These are phyloP conservation scores for Plasmodium adleri DNA, from an alignment of 169 alveolate species.

Conservation along the genomic window DNA sequence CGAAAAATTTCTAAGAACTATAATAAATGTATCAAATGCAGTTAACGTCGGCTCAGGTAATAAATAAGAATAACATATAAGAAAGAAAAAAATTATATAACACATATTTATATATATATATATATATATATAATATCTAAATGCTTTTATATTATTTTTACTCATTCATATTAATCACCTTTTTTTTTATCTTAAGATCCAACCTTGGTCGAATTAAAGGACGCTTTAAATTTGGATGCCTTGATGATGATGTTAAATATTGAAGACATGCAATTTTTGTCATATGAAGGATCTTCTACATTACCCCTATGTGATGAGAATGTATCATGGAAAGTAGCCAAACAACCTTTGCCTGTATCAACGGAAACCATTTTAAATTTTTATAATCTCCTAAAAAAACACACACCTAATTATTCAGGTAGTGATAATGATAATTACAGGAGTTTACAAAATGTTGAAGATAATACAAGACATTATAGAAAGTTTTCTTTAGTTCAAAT, in stretches of 20 bases:
- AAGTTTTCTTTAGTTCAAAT: conserved; percentile 87
- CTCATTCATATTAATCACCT: background rate
- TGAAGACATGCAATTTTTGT: conserved; percentile 83
- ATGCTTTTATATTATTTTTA: too few relatives aligned
- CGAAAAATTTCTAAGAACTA: conserved; percentile 84
- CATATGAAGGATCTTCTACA: conserved; percentile 89
- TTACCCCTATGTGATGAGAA: conserved; percentile 88
- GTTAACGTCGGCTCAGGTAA: conserved; percentile 72
- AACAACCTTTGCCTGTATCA: conserved; percentile 88
- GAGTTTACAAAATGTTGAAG: conserved; percentile 84
- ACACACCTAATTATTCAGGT: conserved; percentile 70
- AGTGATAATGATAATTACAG: conserved; percentile 81
- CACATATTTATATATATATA: background rate
- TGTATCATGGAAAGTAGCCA: conserved; percentile 90
- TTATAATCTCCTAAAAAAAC: conserved; percentile 87
- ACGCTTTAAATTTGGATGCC: conserved; percentile 85
- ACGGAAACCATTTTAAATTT: conserved; percentile 88
- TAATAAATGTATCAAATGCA: conserved; percentile 78
- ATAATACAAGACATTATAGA: conserved; percentile 82
- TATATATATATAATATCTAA: background rate
- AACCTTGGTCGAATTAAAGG: conserved; percentile 79
- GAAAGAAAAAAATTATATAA: conserved; percentile 23
- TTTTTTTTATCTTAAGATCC: conserved; percentile 48
- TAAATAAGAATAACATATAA: background rate
- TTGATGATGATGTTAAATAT: conserved; percentile 89